Evolutionary conservation across 371 early-diverging fungal species (phyloP), one percentile per base, ranked within the genome.

Genomic region (Blakeslea trispora): DNA sequence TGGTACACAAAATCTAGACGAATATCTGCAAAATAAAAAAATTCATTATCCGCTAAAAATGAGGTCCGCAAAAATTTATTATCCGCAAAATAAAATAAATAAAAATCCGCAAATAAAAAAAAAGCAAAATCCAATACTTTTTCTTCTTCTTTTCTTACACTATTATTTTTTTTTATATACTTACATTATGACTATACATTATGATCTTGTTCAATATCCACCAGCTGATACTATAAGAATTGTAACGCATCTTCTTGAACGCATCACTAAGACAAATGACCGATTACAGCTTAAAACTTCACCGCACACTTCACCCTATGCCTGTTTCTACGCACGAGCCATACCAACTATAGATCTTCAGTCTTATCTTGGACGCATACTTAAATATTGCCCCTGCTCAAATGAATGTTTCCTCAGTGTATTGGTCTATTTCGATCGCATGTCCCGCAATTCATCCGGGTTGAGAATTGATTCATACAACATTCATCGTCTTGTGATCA

Each of bases 401-500:
- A 87, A 77, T 64, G 89, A 88, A 69, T 85, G 85, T 61, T 90
- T 92, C 55, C 64, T 93, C 11, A 83, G 89, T 28, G 63, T 90
- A 22, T 66, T 93, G 21, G 83, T 91, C n/a, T 92, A 93, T 65
- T 77, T 92, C 66, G 88, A 91, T 57, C 81, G 89, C 46, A 76
- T 81, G 75, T 71, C 81, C 57, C 49, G 62, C 48, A 66, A 73
- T 59, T 51, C 69, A 59, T 53, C 64, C 53, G 78, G 66, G 32
- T 78, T 93, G 28, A 74, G 84, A 24, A 81, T 94, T 23, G 90
- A 91, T 61, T 85, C 90, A 21, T 92, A 81, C 61, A 92, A 91
- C 50, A 85, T 93, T 46, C 94, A 94, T 66, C 85, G 94, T 21
- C 73, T 94, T 47, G 71, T 93, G 40, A 93, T 94, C 42, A 77